Evolutionary conservation across 108 stramenopile genomes (phyloP).

Genomic region (Skeletonema grethae): DNA sequence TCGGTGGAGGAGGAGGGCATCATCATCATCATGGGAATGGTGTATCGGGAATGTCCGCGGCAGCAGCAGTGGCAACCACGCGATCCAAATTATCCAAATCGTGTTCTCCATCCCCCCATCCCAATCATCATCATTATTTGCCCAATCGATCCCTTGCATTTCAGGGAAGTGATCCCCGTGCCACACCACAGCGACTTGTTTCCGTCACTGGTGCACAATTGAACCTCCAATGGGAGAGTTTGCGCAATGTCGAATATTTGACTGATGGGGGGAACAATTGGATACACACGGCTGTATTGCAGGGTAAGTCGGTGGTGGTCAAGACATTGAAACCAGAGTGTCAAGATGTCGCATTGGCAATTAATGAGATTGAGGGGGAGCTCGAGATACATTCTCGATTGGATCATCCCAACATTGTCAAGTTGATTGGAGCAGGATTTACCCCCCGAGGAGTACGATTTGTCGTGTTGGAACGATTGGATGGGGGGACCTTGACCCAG

Average conservation of each 20-base stretch:
- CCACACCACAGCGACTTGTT: conserved; percentile 43
- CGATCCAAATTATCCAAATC: background rate
- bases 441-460: conserved; percentile 84
- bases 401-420: conserved; percentile 79
- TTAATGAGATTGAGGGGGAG: conserved; percentile 91
- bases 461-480: conserved; percentile 87
- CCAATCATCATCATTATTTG: conserved; percentile 14
- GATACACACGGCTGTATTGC: conserved; percentile 89
- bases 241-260: conserved; percentile 88
- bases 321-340: conserved; percentile 92
- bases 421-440: conserved; percentile 80
- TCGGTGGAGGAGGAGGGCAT: no score
- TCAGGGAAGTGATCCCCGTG: conserved; percentile 25
- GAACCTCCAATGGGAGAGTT: conserved; percentile 79
- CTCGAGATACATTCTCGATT: conserved; percentile 76
- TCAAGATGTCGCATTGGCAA: conserved; percentile 85
- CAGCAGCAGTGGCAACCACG: background rate
- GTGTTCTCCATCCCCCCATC: background rate
- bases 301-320: conserved; percentile 80
- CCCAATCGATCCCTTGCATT: conserved; percentile 25
- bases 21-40: background rate
- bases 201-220: conserved; percentile 79
- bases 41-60: background rate
- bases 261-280: conserved; percentile 92
- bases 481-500: conserved; percentile 90